These are phyloP conservation scores for Alternaria consortialis DNA, from an alignment of 2,329 filamentous ascomycete genomes.

Conservation along the genomic window DNA sequence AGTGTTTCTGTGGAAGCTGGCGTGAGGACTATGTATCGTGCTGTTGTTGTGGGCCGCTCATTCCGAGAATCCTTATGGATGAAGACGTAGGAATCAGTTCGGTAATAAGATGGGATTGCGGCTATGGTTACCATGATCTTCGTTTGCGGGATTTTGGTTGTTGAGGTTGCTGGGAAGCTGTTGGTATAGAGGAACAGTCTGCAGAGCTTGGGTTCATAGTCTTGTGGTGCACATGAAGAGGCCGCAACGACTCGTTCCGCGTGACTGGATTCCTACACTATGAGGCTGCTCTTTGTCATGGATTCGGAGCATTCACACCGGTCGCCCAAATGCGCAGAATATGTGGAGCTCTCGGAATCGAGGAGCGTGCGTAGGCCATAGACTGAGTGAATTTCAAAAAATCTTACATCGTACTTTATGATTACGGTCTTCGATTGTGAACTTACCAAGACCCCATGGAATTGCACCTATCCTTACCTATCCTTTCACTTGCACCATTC, in stretches of 20 bases:
- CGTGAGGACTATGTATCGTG: slow-evolving; percentile 5
- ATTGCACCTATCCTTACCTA: too few species aligned
- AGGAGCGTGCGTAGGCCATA: too few species aligned
- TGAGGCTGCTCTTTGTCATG: not conserved
- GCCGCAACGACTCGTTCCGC: not conserved
- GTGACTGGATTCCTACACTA: not conserved
- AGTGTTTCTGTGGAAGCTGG: not conserved
- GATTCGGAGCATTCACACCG: not conserved
- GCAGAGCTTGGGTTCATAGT: not conserved
- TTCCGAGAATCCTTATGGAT: not conserved
- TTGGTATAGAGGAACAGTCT: not conserved
- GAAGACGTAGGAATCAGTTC: not conserved
- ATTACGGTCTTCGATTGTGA: not conserved
- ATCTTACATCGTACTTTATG: too few species aligned
- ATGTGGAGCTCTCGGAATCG: not conserved
- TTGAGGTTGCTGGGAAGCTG: not conserved
- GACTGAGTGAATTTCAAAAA: too few species aligned
- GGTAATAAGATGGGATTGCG: slow-evolving; percentile 9
- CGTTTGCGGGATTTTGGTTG: not conserved
- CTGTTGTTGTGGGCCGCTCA: slow-evolving; percentile 5
- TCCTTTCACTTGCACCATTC: not conserved
- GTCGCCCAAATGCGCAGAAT: not conserved
- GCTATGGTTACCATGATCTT: not conserved
- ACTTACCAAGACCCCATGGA: not conserved
- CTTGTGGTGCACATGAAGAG: not conserved